Conservation (phyloP, 1,284 basidiomycete species). For the Xanthoconium separans region DNA sequence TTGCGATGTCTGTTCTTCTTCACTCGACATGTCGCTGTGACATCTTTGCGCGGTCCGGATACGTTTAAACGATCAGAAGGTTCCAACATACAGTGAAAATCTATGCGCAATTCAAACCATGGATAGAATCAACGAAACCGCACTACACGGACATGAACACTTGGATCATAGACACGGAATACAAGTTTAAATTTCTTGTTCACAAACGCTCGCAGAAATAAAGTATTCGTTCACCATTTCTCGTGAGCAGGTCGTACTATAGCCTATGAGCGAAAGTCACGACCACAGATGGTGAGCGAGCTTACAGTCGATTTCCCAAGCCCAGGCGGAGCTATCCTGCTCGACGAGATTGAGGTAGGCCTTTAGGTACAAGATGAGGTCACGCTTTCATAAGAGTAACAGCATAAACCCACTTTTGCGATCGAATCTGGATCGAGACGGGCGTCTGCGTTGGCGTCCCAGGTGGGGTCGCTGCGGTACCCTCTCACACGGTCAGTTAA, state of each 20-base stretch:
- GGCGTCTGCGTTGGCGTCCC: slow-evolving; percentile 46
- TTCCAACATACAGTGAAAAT: background rate
- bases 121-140: background rate
- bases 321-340: slow-evolving; percentile 62
- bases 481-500: slow-evolving; percentile 43
- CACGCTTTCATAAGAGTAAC: background rate
- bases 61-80: background rate
- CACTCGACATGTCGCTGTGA: background rate
- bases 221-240: slow-evolving; percentile 32
- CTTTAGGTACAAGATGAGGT: slow-evolving; percentile 33
- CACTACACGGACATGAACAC: background rate
- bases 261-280: slow-evolving; percentile 2
- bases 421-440: slow-evolving; percentile 63
- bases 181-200: background rate
- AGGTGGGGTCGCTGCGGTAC: slow-evolving; percentile 36
- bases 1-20: background rate
- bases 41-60: background rate
- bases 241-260: slow-evolving; percentile 46
- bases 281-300: background rate
- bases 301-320: slow-evolving; percentile 71
- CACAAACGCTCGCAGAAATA: background rate
- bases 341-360: slow-evolving; percentile 56
- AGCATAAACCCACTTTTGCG: slow-evolving; percentile 42
- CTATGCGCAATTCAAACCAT: background rate
- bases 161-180: background rate